Base-by-base conservation (phyloP, 2,329 filamentous ascomycete species). In the Amauroascus niger region DNA sequence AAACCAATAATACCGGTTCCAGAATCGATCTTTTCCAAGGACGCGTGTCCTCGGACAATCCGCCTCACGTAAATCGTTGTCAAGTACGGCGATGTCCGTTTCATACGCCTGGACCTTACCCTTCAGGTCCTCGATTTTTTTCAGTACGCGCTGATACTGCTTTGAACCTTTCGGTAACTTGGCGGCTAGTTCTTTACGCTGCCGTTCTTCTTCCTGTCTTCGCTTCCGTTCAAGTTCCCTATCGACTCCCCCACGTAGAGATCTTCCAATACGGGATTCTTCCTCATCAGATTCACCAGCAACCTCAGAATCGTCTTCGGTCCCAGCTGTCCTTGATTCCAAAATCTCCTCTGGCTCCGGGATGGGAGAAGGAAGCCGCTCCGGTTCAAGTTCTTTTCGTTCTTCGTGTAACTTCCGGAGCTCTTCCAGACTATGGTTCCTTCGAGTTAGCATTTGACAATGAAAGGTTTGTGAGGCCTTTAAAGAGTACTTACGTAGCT, bases 1-100 rank as follows among this genome's bases (percentile, higher is more conserved):
- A 68, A 97, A 96, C 91, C 93, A 98, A 76, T 94, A 97, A 71
- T 97, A 98, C 52, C 91, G 82, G 70, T 98, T 97, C 83, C 91
- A 95, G 76, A 95, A 98, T 43, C 93, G 83, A 70, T 98, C 93
- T 67, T 93, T 91, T 56, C 93, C 93, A 24, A 98, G 77, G 16
- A 91, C 83, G 58, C 88, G 84, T 16, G 90, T 95, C 57, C 93
- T 84, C 33, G 90, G 88, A 63, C 91, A 95, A 69, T 96, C 88
- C 39, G 90, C 89, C 70, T 97, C 91, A 50, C 93, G 86, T 44
- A 98, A 77, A 66, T 97, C 90, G 63, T 94, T 90, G 62, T 97
- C 91, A 49, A 95, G 81, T 30, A 85, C 79, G 2, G 82, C 82
- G 59, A 98, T 94, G 63, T 91, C 84, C 5, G 86, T 84, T 67